Conservation (phyloP, 805 yeast species). For the Metschnikowia baotianmanensis region DNA sequence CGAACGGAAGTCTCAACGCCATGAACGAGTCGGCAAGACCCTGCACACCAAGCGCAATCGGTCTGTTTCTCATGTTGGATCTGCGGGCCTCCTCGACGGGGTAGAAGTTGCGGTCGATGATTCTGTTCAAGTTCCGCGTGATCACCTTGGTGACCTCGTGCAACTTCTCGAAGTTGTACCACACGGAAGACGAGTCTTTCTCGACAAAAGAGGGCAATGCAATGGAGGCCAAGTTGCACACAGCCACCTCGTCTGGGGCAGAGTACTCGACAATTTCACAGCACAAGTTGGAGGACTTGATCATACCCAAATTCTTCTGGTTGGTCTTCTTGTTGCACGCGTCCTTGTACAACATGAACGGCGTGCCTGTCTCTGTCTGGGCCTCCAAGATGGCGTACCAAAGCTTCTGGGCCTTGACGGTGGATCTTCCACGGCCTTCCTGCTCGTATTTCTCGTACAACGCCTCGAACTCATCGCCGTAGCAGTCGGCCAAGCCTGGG, state of each 20-base stretch:
- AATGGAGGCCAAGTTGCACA: slow-evolving; percentile 59
- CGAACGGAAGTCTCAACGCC: slow-evolving; percentile 55
- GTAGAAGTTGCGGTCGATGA: slow-evolving; percentile 55
- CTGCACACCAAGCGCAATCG: slow-evolving; percentile 63
- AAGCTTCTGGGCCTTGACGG: slow-evolving; percentile 57
- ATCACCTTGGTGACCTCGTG: slow-evolving; percentile 55
- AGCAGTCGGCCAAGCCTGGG: slow-evolving; percentile 52
- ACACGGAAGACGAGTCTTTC: slow-evolving; percentile 37
- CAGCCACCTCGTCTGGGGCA: slow-evolving; percentile 56
- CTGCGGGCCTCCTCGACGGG: slow-evolving; percentile 54
- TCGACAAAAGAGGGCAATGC: slow-evolving; percentile 58
- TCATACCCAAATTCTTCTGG: slow-evolving; percentile 59
- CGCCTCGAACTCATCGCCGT: slow-evolving; percentile 54
- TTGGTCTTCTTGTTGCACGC: slow-evolving; percentile 58
- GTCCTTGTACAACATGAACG: slow-evolving; percentile 63
- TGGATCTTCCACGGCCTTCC: slow-evolving; percentile 48
- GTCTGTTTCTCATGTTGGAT: slow-evolving; percentile 58
- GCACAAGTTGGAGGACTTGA: slow-evolving; percentile 60
- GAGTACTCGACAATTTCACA: slow-evolving; percentile 65
- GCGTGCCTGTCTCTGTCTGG: slow-evolving; percentile 65
- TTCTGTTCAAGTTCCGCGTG: slow-evolving; percentile 53
- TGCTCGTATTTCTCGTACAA: slow-evolving; percentile 51
- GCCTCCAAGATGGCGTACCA: slow-evolving; percentile 62
- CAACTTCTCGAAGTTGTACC: slow-evolving; percentile 56
- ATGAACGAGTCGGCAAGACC: slow-evolving; percentile 61